Base-by-base conservation (phyloP, 139 green algal genomes). In the Micractinium sp. region DNA sequence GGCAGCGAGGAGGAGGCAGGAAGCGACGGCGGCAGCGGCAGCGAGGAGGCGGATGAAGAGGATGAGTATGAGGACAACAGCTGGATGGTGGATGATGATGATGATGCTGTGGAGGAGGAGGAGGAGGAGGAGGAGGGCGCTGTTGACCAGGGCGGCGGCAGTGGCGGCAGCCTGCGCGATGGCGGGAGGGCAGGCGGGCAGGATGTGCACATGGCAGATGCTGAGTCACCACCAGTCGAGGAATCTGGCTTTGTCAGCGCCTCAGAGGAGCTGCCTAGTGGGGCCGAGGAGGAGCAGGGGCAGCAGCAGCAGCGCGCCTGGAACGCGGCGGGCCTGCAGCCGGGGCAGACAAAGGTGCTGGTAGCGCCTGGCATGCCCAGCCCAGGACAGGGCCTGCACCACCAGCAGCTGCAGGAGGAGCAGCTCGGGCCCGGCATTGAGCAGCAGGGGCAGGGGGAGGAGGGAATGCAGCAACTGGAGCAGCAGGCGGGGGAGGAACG, bases 401-500 rank as follows among this genome's bases (percentile, higher is more conserved):
- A 31, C 67, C 61, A 56, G 76, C 75, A 61, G 47, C 36, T n/a
- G 39, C 74, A 66, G 78, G 25, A 66, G 41, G 29, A 29, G 41
- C 39, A 76, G 61, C 41, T 9, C 47, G 47, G 47, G 5, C 47
- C 47, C 47, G 9, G 47, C 47, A 9, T 9, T 56, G 47, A 56
- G 47, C 53, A 47, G 41, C 47, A 41, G 3, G 36, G 19, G 13
- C 22, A 41, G 81, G 60, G 53, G 82, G 23, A 56, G 82, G n/a
- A 56, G 82, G n/a, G 53, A 60, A 25, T n/a, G 74, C 85, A 84
- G 85, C 85, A 80, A 76, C 35, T 73, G 85, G 74, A 89, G 85
- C 85, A 84, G 85, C 38, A 67, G 84, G 33, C 60, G 61, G 36
- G 27, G 67, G 56, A 89, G 79, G 36, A 63, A 74, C 69, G 74